Evolutionary conservation across 2,329 filamentous ascomycete species (phyloP).

Genomic region (Magnaporthiopsis rhizophila): DNA sequence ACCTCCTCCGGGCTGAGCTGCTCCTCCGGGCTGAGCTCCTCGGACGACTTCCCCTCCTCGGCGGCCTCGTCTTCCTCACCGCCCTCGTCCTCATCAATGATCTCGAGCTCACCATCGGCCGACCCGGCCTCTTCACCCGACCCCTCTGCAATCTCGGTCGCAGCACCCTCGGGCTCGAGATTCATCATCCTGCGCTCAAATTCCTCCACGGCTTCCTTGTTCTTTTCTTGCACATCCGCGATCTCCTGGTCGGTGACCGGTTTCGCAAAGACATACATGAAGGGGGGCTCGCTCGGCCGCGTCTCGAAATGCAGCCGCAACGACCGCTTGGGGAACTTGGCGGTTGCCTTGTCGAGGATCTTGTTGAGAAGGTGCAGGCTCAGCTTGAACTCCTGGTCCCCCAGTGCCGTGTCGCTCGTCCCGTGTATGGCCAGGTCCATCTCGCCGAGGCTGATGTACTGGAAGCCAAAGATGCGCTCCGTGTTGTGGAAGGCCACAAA

Average conservation of each 20-base stretch:
- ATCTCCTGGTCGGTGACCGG: slow-evolving; percentile 70
- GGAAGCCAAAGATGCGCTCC: slow-evolving; percentile 92
- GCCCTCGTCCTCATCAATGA: slow-evolving; percentile 13
- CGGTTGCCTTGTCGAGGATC: slow-evolving; percentile 65
- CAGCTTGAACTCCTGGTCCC: slow-evolving; percentile 77
- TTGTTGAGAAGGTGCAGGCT: slow-evolving; percentile 76
- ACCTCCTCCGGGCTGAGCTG: slow-evolving; percentile 17
- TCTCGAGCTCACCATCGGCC: background rate
- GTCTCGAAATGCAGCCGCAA: slow-evolving; percentile 80
- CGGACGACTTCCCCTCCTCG: slow-evolving; percentile 16
- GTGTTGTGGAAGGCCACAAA: slow-evolving; percentile 97
- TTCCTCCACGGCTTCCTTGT: slow-evolving; percentile 55
- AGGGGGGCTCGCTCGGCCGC: slow-evolving; percentile 46
- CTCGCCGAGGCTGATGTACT: slow-evolving; percentile 79
- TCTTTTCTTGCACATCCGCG: slow-evolving; percentile 61
- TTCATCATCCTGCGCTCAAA: slow-evolving; percentile 59
- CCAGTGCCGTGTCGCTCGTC: slow-evolving; percentile 54
- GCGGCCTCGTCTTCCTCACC: slow-evolving; percentile 15
- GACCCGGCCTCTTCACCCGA: slow-evolving; percentile 15
- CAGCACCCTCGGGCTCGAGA: slow-evolving; percentile 24
- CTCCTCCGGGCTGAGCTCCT: slow-evolving; percentile 11
- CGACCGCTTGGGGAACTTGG: slow-evolving; percentile 66
- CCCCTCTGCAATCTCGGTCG: slow-evolving; percentile 16
- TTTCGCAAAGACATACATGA: slow-evolving; percentile 87
- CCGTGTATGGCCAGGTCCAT: slow-evolving; percentile 91